Evolutionary conservation across 192 early-diverging fungal species (phyloP).

Genomic region (Umbelopsis vinacea): DNA sequence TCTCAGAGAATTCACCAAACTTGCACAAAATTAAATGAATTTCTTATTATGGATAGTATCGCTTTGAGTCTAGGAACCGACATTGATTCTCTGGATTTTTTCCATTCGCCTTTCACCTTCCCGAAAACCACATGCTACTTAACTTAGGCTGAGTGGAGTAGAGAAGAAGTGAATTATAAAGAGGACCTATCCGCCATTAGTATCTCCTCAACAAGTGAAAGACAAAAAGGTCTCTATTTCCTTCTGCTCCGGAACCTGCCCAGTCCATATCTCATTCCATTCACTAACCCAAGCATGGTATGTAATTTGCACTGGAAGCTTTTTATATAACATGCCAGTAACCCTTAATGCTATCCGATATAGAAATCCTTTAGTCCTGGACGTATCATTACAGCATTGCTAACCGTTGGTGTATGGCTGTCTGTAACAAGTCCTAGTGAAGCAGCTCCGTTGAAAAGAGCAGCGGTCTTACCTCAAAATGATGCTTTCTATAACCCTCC

Average conservation of each 20-base stretch:
- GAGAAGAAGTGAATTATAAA: neutral
- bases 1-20: neutral
- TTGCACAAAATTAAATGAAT: neutral
- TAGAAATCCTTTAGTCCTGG: neutral
- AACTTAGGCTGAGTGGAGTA: neutral
- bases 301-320: neutral
- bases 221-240: too few relatives aligned
- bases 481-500: conserved; percentile 17
- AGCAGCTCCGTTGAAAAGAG: neutral
- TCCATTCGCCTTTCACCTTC: neutral
- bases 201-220: too few relatives aligned
- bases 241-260: neutral
- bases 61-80: neutral
- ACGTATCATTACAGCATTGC: neutral
- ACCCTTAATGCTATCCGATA: neutral
- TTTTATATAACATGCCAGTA: neutral
- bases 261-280: neutral
- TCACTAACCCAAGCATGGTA: neutral
- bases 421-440: neutral
- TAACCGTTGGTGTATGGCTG: neutral
- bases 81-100: neutral
- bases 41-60: neutral
- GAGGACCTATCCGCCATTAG: neutral
- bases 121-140: neutral
- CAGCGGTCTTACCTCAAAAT: neutral